Conservation (phyloP, 306 rosid species). For the Rosa multiflora region DNA sequence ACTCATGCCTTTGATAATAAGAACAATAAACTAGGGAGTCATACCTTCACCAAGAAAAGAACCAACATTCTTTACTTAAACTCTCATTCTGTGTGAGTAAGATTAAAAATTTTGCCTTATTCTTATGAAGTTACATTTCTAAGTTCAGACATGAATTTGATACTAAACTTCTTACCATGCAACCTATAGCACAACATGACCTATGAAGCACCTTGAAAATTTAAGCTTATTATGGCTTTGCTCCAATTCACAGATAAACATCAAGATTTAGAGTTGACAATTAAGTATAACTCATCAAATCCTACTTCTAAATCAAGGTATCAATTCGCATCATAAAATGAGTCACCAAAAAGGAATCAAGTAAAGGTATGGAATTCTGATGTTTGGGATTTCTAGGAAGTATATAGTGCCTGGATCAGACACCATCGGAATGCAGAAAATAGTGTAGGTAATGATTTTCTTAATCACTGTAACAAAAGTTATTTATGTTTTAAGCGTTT, state of each 20-base stretch:
- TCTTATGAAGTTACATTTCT: not conserved
- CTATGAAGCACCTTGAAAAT: not conserved
- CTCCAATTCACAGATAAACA: not conserved
- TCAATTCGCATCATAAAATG: not conserved
- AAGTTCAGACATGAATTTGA: not conserved
- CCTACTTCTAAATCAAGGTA: not conserved
- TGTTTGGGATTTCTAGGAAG: not conserved
- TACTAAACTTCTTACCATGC: not conserved
- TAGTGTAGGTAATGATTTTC: not conserved
- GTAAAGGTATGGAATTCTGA: not conserved
- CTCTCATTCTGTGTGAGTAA: not conserved
- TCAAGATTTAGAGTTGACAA: not conserved
- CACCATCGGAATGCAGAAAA: not conserved
- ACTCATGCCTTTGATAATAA: not conserved
- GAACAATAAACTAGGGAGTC: not conserved
- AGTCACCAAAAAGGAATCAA: not conserved
- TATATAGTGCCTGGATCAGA: not conserved
- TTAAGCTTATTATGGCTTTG: not conserved
- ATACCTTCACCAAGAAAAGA: not conserved
- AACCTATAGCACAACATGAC: not conserved
- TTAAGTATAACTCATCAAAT: not conserved
- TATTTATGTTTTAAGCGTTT: not conserved
- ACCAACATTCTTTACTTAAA: not conserved
- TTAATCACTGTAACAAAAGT: not conserved
- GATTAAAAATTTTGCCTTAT: not conserved